Evolutionary conservation across 495 filamentous ascomycete species (phyloP).

Genomic region (Podospora tetraspora): DNA sequence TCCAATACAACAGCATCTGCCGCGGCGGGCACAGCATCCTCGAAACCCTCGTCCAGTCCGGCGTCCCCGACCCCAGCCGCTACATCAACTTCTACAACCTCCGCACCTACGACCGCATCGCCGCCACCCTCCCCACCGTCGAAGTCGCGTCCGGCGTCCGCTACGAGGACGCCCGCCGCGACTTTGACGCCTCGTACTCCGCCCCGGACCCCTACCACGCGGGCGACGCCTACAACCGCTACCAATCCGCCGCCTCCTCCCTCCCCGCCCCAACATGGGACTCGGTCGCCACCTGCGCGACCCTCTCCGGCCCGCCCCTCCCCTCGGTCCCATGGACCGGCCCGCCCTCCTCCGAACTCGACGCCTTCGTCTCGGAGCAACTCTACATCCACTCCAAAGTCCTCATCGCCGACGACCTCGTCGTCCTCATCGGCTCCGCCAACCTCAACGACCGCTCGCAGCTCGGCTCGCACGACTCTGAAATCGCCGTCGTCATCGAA

Average conservation of each 20-base stretch:
- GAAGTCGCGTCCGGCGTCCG: slow-evolving; percentile 64
- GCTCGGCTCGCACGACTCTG: slow-evolving; percentile 73
- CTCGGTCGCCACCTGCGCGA: slow-evolving; percentile 74
- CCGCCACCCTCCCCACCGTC: slow-evolving; percentile 54
- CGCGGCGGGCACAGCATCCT: slow-evolving; percentile 85
- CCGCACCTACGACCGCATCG: slow-evolving; percentile 88
- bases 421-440: slow-evolving; percentile 86
- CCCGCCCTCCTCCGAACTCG: slow-evolving; percentile 64
- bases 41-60: slow-evolving; percentile 65
- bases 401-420: slow-evolving; percentile 83
- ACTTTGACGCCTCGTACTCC: slow-evolving; percentile 54
- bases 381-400: slow-evolving; percentile 94
- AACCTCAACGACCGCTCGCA: slow-evolving; percentile 96
- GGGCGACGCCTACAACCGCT: slow-evolving; percentile 42
- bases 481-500: slow-evolving; percentile 36
- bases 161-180: slow-evolving; percentile 64
- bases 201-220: slow-evolving; percentile 19
- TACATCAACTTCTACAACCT: slow-evolving; percentile 97
- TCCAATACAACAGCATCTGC: slow-evolving; percentile 71
- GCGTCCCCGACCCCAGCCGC: slow-evolving; percentile 59
- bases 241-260: slow-evolving; percentile 61
- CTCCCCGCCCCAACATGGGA: slow-evolving; percentile 56
- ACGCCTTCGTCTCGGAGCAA: slow-evolving; percentile 88
- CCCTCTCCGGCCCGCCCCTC: slow-evolving; percentile 74
- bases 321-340: slow-evolving; percentile 76